Conservation (phyloP, 768 basidiomycete genomes). For the Termitomyces sp. region DNA sequence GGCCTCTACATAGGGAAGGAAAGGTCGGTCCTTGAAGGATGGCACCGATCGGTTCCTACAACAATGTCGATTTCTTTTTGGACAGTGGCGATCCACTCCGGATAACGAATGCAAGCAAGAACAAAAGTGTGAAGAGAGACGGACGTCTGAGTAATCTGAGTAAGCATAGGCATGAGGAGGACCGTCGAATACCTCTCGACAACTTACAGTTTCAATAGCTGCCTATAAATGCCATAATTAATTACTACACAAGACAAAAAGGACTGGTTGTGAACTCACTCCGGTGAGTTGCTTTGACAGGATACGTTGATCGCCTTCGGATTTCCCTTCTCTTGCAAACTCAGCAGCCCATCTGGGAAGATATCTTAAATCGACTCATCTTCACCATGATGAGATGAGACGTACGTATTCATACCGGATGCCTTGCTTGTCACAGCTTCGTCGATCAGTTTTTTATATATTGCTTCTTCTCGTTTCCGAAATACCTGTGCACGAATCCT, state of each 20-base stretch:
- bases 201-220: not conserved
- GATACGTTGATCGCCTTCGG: not conserved
- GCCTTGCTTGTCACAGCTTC: not conserved
- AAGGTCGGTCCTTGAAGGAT: not conserved
- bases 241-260: not conserved
- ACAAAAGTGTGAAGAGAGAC: not conserved
- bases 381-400: not conserved
- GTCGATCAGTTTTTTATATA: not conserved
- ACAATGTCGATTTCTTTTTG: not conserved
- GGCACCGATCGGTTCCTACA: not conserved
- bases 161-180: not conserved
- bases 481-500: not conserved
- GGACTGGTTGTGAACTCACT: not conserved
- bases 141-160: too few relatives aligned
- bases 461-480: not conserved
- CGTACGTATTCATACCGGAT: not conserved
- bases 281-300: not conserved
- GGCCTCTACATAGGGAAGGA: not conserved
- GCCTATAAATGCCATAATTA: not conserved
- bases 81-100: not conserved
- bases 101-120: not conserved
- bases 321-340: not conserved
- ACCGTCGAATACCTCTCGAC: too few relatives aligned
- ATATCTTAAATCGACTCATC: not conserved
- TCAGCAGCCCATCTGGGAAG: not conserved